Conservation (phyloP, 192 early-diverging fungal genomes). For the Gonapodya sp. region DNA sequence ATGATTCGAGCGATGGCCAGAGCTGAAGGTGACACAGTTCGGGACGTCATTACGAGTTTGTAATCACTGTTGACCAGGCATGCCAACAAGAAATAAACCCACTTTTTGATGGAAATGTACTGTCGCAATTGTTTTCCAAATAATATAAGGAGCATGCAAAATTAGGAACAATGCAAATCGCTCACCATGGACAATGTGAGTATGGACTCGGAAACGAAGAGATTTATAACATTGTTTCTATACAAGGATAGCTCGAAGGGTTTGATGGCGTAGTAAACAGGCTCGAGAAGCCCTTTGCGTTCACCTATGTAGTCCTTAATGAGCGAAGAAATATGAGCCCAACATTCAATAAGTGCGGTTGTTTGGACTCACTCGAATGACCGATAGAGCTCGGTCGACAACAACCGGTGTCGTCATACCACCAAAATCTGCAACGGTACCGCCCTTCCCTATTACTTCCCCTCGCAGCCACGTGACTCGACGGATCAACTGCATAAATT, state of each 20-base stretch:
- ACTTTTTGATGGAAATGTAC: not conserved
- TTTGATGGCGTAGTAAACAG: constrained; percentile 70
- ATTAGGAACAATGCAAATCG: not conserved
- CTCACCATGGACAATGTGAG: not conserved
- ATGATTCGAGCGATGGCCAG: not conserved
- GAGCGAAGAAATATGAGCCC: constrained; percentile 20
- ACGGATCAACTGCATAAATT: constrained; percentile 44
- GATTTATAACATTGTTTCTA: constrained; percentile 66
- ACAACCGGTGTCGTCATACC: constrained; percentile 57
- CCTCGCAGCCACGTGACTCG: constrained; percentile 63
- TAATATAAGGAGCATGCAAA: not conserved
- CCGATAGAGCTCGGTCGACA: constrained; percentile 51
- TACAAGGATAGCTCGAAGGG: constrained; percentile 76
- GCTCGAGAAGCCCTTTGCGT: constrained; percentile 67
- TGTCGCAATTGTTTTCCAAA: not conserved
- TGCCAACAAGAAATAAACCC: too few species aligned
- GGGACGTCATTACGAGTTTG: too few species aligned
- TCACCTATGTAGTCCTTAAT: constrained; percentile 67
- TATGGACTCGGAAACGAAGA: constrained; percentile 31
- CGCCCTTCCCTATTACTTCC: constrained; percentile 56
- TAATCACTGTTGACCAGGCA: not conserved
- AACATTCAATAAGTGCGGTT: not conserved
- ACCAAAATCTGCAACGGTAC: constrained; percentile 68
- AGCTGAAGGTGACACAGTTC: too few species aligned
- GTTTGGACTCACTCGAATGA: not conserved